These are phyloP conservation scores for Hypoxylon sp. DNA, from an alignment of 2,329 filamentous ascomycete genomes.

Conservation along the genomic window DNA sequence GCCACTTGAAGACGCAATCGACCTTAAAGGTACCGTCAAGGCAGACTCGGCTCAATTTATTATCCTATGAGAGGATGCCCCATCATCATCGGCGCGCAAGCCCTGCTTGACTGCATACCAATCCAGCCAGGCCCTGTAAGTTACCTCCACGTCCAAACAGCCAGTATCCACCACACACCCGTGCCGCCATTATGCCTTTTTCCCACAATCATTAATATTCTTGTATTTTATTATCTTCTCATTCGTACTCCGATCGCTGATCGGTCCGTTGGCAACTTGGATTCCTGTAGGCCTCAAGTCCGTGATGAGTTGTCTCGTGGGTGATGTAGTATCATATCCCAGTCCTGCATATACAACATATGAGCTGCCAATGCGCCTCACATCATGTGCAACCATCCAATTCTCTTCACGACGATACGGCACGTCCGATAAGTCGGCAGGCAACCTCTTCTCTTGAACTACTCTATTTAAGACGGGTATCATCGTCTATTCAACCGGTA, in stretches of 20 bases:
- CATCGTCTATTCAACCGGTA: conserved; percentile 11
- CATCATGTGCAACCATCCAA: conserved; percentile 36
- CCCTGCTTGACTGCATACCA: conserved; percentile 50
- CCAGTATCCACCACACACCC: conserved; percentile 46
- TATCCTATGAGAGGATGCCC: conserved; percentile 52
- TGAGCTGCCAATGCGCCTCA: conserved; percentile 40
- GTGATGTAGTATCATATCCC: conserved; percentile 43
- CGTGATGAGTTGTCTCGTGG: conserved; percentile 47
- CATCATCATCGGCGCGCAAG: conserved; percentile 50
- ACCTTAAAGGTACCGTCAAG: conserved; percentile 47
- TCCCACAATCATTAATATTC: conserved; percentile 13
- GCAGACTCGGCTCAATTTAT: conserved; percentile 44
- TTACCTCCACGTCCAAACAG: conserved; percentile 44
- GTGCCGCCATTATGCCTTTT: conserved; percentile 33
- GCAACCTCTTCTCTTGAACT: conserved; percentile 5
- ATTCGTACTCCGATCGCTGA: conserved; percentile 39
- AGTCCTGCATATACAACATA: conserved; percentile 43
- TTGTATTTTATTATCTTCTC: conserved; percentile 23
- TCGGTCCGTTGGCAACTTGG: conserved; percentile 43
- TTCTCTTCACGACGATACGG: conserved; percentile 25
- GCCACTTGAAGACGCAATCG: conserved; percentile 48
- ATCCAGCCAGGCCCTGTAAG: conserved; percentile 47
- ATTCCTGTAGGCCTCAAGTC: conserved; percentile 35
- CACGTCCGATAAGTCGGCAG: conserved; percentile 11
- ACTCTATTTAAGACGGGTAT: conserved; percentile 17